phyloP scores from a whole-genome alignment of 192 early-diverging fungal genomes.

The Backusella tarrabulga region DNA sequence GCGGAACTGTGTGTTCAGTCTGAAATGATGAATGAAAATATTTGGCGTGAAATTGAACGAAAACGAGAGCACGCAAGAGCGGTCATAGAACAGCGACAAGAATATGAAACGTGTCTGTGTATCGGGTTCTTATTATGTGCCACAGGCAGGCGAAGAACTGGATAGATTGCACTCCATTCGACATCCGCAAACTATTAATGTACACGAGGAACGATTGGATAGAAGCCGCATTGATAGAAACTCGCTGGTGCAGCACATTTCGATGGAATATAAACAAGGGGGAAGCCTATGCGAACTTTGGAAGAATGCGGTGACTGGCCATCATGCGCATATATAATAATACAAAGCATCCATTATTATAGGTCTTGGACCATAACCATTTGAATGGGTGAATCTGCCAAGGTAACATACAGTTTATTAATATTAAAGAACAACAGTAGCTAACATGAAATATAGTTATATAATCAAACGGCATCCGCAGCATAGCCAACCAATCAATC shows the following conservation, averaged over 20 bases:
- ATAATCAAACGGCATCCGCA: conserved; percentile 38
- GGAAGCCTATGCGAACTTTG: conserved; percentile 60
- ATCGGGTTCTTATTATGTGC: background rate
- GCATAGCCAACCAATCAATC: conserved; percentile 43
- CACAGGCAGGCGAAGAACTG: conserved; percentile 12
- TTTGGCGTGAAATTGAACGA: background rate
- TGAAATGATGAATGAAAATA: no score
- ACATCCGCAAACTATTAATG: no score
- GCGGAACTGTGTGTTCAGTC: conserved; percentile 34
- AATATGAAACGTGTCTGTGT: conserved; percentile 40
- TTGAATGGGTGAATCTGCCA: conserved; percentile 66
- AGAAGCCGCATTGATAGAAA: no score
- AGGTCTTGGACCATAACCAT: conserved; percentile 60
- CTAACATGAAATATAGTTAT: conserved; percentile 43
- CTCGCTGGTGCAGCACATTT: no score
- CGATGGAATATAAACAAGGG: no score
- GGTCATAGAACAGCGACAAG: conserved; percentile 14
- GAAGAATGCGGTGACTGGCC: conserved; percentile 62
- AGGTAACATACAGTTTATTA: conserved; percentile 23
- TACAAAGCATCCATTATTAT: conserved; percentile 58
- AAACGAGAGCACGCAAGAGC: conserved; percentile 25
- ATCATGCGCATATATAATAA: conserved; percentile 51
- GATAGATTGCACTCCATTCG: no score
- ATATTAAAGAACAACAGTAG: no score
- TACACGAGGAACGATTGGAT: no score